Evolutionary conservation across 2,329 filamentous ascomycete species (phyloP), one percentile per base, ranked within the genome.

Genomic region (Aureobasidium sp.): DNA sequence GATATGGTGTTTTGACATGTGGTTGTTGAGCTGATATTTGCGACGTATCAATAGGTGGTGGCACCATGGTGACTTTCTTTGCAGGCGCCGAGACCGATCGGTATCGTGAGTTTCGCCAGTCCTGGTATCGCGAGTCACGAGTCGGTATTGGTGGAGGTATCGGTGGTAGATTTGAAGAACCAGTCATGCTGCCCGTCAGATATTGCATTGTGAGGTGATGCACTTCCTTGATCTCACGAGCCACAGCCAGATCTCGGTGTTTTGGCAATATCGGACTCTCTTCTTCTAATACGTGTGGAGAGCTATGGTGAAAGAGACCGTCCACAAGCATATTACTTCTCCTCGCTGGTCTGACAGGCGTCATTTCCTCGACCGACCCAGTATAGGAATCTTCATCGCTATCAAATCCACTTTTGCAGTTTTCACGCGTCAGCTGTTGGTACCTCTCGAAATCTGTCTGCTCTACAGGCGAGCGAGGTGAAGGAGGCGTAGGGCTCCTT

Each of bases 1-100:
- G 70, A 59, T 73, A 73, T 1, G 72, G 71, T 26, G 72, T 74
- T 7, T 71, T 68, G 15, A 73, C 66, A 1, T 67, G 69, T 10
- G 61, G 50, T 20, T 53, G 59, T 36, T 60, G 39, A 6, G 5
- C 24, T 26, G 47, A 26, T 9, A 37, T 20, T 10, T 63, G 64
- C 1, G 66, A 64, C 0, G 70, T 70, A 51, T 74, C 68, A 32
- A 74, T 73, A 0, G 71, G 71, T 26, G 71, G 71, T 8, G 72
- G 73, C 6, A 70, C 63, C 15, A 74, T 63, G 13, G 70, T 69
- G 5, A 74, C 71, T 48, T 72, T 71, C 24, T 47, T 48, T 15
- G 48, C 65, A 63, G 57, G 62, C 41, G 61, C 66, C 59, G 52
- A 65, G 20, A 62, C 48, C 24, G 63, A 63, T 24, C 63, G 56